Evolutionary conservation across 805 yeast genomes (phyloP), one percentile per base, ranked within the genome.

Genomic region (Teunomyces aglyptinius): DNA sequence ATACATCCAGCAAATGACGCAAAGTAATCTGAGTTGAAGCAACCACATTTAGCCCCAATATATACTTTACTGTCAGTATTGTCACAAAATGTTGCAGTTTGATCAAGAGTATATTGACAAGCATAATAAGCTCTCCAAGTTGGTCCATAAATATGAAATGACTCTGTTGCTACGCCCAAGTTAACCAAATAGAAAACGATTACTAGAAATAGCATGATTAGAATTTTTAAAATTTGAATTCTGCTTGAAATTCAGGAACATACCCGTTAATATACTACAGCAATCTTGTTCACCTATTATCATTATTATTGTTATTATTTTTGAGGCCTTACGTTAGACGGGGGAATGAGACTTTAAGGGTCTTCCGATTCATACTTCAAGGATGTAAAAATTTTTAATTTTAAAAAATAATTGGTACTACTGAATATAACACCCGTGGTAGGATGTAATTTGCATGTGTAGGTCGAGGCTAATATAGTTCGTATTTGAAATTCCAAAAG

Each of bases 1-100:
- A 56, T 51, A 44, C 74, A 70, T 13, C 67, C 68, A 29, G 64
- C 58, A 41, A 64, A 48, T 4, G 70, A 57, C 13, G 73, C 69
- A 46, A 63, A 51, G 3, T 63, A 64, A 32, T 60, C 51, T 16
- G 51, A 40, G 41, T 63, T 58, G 12, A 34, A 41, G 50, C 73
- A 68, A 22, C 49, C 34, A 46, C 70, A 67, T 7, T 22, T 20
- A 26, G 15, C 28, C 26, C 15, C 24, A n/a, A 12, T 13, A 19
- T 11, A 13, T 13, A 13, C 16, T 6, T 13, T n/a, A 4, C 10
- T 24, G 26, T 12, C 28, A 24, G 15, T 16, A n/a, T 10, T 33
- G 11, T 34, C 38, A 36, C 54, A 47, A 22, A 44, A 55, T 7
- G 41, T 13, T 2, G 52, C 53, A 2, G 50, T 36, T 5, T 8